phyloP scores from a whole-genome alignment of 805 yeast species.

The Vanderwaltozyma polyspora region DNA sequence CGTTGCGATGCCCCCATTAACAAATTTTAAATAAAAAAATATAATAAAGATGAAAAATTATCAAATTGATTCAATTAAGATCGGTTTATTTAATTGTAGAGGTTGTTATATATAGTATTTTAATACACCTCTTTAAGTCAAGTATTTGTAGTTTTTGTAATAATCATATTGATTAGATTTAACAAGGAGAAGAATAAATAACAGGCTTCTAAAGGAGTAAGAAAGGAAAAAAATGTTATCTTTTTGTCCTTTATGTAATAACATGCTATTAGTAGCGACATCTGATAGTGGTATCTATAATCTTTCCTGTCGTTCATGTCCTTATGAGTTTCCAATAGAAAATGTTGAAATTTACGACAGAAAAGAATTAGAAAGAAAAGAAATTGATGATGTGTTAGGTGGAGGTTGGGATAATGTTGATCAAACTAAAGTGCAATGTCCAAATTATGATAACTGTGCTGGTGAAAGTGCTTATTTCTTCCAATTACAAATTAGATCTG shows the following conservation, averaged over 20 bases:
- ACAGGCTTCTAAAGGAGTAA: too few species aligned
- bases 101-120: too few species aligned
- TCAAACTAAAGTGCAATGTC: conserved; percentile 89
- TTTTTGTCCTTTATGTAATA: conserved; percentile 90
- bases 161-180: too few species aligned
- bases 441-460: conserved; percentile 67
- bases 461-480: conserved; percentile 89
- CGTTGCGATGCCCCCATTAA: too few species aligned
- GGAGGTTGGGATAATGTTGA: conserved; percentile 99
- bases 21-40: too few species aligned
- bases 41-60: too few species aligned
- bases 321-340: conserved; percentile 81
- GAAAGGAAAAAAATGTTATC: conserved; percentile 77
- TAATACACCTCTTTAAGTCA: too few species aligned
- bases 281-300: conserved; percentile 50
- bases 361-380: conserved; percentile 70
- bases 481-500: conserved; percentile 92
- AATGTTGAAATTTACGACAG: conserved; percentile 81
- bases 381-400: conserved; percentile 92
- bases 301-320: conserved; percentile 87
- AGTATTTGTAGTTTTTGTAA: too few species aligned
- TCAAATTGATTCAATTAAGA: too few species aligned
- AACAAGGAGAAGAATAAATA: too few species aligned
- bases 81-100: too few species aligned
- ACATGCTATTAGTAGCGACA: conserved; percentile 67